These are phyloP conservation scores for Lentinula guzmanii DNA, from an alignment of 768 basidiomycete species.

Conservation along the genomic window DNA sequence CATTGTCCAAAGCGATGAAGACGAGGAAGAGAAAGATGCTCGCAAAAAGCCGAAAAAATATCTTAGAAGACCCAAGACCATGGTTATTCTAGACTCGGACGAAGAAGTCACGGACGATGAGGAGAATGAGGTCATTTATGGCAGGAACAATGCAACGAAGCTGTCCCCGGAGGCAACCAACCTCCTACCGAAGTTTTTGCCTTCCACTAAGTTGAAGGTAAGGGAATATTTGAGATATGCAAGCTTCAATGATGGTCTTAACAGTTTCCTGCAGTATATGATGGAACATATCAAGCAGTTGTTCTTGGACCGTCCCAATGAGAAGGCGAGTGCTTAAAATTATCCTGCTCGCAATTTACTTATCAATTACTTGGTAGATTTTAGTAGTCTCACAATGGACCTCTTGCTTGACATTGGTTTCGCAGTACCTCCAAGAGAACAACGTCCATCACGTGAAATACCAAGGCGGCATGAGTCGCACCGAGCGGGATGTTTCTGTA, in stretches of 20 bases:
- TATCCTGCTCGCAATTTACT: neutral
- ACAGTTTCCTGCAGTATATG: conserved; percentile 34
- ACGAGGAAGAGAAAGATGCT: conserved; percentile 47
- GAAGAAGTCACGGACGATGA: conserved; percentile 29
- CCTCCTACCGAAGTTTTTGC: conserved; percentile 50
- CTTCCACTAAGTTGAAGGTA: conserved; percentile 75
- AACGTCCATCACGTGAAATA: conserved; percentile 55
- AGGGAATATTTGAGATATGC: conserved; percentile 4
- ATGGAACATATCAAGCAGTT: conserved; percentile 49
- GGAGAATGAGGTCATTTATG: conserved; percentile 36
- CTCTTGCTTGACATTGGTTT: conserved; percentile 55
- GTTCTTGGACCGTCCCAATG: conserved; percentile 43
- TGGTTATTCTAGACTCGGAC: conserved; percentile 39
- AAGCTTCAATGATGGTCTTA: neutral
- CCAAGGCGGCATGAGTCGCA: conserved; percentile 53
- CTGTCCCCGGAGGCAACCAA: conserved; percentile 29
- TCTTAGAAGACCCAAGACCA: conserved; percentile 28
- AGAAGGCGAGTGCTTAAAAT: conserved; percentile 42
- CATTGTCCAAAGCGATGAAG: conserved; percentile 46
- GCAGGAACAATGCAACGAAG: conserved; percentile 22
- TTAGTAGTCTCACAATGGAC: conserved; percentile 73
- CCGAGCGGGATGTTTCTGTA: conserved; percentile 48
- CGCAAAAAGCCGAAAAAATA: conserved; percentile 31
- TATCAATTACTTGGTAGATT: conserved; percentile 27
- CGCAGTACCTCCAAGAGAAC: conserved; percentile 49